Base-by-base conservation (phyloP, 164 flowering plant species). In the Tinospora cordifolia region DNA sequence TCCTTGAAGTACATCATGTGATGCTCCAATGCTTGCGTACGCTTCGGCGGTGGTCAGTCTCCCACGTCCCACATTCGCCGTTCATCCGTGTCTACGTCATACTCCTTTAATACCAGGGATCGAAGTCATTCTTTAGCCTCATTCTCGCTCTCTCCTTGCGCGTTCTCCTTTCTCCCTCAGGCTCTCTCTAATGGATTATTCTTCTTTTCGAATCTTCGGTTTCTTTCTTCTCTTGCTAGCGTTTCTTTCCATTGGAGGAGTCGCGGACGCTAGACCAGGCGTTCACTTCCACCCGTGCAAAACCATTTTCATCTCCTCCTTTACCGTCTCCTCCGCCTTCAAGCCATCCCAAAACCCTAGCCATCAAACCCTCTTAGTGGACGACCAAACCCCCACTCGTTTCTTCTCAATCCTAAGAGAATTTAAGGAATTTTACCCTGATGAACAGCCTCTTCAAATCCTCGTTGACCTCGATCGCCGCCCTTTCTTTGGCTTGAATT, bases 251-350 rank as follows among this genome's bases (percentile, higher is more conserved):
- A 69, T 69, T 69, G 70, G 58, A 54, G 78, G 36, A 30, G 36
- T 30, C 36, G 36, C 74, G 62, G 7, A 69, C 63, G 85, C 85
- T 26, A 74, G 87, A 26, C 87, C 85, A 30, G 79, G 82, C 57
- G n/a, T 51, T 19, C 79, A 76, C 62, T 75, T 76, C 75, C 79
- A 76, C 75, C 82, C 82, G 17, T 84, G 87, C 82, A 83, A 81
- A 69, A 83, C 85, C 70, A 73, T 83, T 26, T 72, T 83, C 74
- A 72, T 81, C 59, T 76, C 82, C 73, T 75, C 81, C 71, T 72
- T 82, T 73, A 79, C 80, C 70, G 30, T 79, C 76, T 77, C 83
- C 58, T 44, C 66, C n/a, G 24, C 7, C 47, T 62, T 58, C 49
- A 39, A 75, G 59, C 60, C 75, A 58, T 60, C 41, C 57, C 30